Evolutionary conservation across 305 asterid species (phyloP), one percentile per base, ranked within the genome.

Genomic region (Solanum hybrid): DNA sequence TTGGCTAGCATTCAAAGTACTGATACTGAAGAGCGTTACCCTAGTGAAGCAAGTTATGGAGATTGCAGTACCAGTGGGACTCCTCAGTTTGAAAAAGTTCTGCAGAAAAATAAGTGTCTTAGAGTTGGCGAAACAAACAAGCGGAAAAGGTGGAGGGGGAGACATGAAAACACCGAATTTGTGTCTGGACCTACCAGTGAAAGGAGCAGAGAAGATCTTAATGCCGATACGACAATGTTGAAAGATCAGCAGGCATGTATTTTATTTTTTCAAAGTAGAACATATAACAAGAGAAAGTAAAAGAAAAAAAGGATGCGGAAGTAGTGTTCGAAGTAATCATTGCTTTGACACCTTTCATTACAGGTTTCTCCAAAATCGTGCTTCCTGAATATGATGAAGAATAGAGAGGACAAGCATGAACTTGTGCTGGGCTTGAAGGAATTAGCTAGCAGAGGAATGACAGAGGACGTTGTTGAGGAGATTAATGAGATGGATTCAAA

Each of bases 141-240:
- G 89, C 99, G 98, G 73, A 97, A 96, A 91, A 92, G 98, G 91
- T 97, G 99, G 99, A 94, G 95, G 92, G 98, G 98, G 37, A 95
- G 99, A 93, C 91, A 91, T 87, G 98, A 95, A 91, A 89, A 89
- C 89, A 88, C 90, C 26, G 98, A 94, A 86, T 90, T 71, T 71
- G 29, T 90, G 78, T 92, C 95, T 78, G 95, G 93, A 89, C 89
- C 86, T 88, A 90, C 92, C 36, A 26, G 87, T 87, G 96, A 90
- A 92, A 91, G 94, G 92, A 80, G 91, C 91, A 91, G 91, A 92
- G 90, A 89, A 85, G 94, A 92, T 92, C 93, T 91, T 79, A 90
- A 84, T 89, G 92, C 90, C 87, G 73, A 91, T 84, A 90, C 87
- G 85, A 80, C 91, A 90, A 80, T 87, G 87, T 92, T 94, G 91